phyloP scores from a whole-genome alignment of 176 grass and related monocot genomes.

The Avena sativa region DNA sequence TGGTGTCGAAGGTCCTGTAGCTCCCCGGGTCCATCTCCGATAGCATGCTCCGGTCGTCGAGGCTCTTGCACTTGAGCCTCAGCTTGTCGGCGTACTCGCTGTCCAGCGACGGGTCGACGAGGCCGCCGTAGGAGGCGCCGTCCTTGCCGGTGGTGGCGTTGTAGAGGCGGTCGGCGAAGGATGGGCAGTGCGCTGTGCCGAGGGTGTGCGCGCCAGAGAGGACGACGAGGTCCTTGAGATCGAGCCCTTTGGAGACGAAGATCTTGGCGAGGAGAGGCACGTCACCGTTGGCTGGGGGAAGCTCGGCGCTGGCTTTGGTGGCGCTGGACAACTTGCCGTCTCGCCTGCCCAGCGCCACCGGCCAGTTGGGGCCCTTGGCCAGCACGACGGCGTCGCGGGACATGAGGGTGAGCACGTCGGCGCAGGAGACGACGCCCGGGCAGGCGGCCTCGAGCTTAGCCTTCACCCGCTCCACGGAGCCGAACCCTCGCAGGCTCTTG shows the following conservation, averaged over 20 bases:
- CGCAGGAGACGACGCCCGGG: constrained; percentile 13
- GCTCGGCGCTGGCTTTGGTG: background rate
- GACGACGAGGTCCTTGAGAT: constrained; percentile 27
- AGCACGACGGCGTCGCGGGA: constrained; percentile 19
- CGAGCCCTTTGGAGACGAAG: constrained; percentile 8
- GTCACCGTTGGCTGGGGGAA: background rate
- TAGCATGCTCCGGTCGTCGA: background rate
- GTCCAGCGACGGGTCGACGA: background rate
- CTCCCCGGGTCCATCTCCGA: constrained; percentile 8
- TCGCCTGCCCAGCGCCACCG: background rate
- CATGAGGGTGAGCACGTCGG: constrained; percentile 18
- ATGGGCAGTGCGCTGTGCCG: constrained; percentile 12
- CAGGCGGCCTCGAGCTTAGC: constrained; percentile 51
- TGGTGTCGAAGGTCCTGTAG: constrained; percentile 18
- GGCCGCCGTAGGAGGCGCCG: background rate
- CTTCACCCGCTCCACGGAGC: constrained; percentile 70
- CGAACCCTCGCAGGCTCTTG: constrained; percentile 63
- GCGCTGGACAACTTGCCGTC: background rate
- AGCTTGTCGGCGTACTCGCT: constrained; percentile 3
- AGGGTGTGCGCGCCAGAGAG: constrained; percentile 5
- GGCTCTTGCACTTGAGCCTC: background rate
- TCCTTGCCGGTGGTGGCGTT: background rate
- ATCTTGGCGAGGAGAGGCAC: constrained; percentile 14
- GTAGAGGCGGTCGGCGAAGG: constrained; percentile 10
- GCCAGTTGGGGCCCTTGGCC: background rate